Base-by-base conservation (phyloP, 306 rosid genomes). In the Inga leiocalycina region DNA sequence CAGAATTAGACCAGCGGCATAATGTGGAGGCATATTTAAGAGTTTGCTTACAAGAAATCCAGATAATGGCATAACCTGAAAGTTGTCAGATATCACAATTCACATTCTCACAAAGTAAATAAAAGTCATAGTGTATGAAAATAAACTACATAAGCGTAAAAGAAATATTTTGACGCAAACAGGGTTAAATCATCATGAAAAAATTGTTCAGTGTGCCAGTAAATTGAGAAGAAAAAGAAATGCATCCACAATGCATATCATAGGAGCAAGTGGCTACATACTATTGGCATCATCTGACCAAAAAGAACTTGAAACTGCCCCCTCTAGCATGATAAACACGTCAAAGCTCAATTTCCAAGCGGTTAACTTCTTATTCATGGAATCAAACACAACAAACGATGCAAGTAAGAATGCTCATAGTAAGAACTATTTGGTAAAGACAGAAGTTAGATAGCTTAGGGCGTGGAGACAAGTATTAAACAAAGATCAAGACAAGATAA, bases 31-130 rank as follows among this genome's bases (percentile, higher is more conserved):
- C 76, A 91, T 81, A 75, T 94, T 94, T 75, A 93, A 80, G 69
- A 91, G 89, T 89, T 89, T 93, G 93, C 98, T 91, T 77, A 91
- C 70, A 54, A 93, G 75, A 85, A 76, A 91, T 15, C 88, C 98
- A 24, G 95, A 90, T 69, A 93, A 24, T 51, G 98, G 98, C 98
- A 94, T 93, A 87, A 94, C 93, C 98, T 94, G 91, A 85, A 86
- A 68, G 43, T 85, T 57, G 43, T 74, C 49, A 83, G 64, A 79
- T 57, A 66, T 66, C 10, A 45, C 34, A 32, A 2, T 32, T 66
- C 10, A 45, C 34, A 32, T 32, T 32, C 34, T 32, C 34, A 32
- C 34, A 32, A 32, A 32, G 34, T 32, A 32, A 32, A 32, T 32
- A 32, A 32, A 32, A 32, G 34, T 32, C 34, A 32, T 32, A 32